Base-by-base conservation (phyloP, 2,329 filamentous ascomycete genomes). In the Penicillium frequentans region DNA sequence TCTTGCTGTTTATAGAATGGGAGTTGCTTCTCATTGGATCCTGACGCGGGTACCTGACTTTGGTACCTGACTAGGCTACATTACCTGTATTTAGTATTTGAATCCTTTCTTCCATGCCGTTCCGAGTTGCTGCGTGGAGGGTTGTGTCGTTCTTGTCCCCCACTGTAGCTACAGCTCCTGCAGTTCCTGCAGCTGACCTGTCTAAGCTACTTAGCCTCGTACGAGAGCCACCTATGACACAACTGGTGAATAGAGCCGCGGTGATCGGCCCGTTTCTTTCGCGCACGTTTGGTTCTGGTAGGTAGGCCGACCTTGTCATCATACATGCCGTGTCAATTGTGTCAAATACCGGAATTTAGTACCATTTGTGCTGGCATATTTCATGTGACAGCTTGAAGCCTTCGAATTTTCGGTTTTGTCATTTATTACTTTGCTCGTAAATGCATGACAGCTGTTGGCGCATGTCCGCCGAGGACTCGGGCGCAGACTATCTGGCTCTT, bases 161-260 rank as follows among this genome's bases (percentile, higher is more conserved):
- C 35, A 39, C 7, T 19, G 35, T 39, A 39, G n/a, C 35, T 46
- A 26, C 11, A 44, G 16, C 23, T 26, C 24, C 11, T 29, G 23
- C 10, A 19, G 44, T 3, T 31, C 24, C 16, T 29, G 44, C 24
- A 44, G 44, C 21, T 39, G 8, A 39, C n/a, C n/a, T 39, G 35
- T 39, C 35, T 19, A 37, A n/a, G 14, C 19, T 21, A 7, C 3
- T 14, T 49, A 26, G 11, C 26, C n/a, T 7, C 19, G 10, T 19
- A 31, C 21, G 13, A 14, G 19, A 16, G 16, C 14, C 29, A 37
- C 14, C 33, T 27, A 31, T 51, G 35, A 42, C 35, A 42, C 49
- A 42, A 14, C 16, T 55, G 26, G 43, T 26, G 47, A 45, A 26
- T 14, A 51, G 54, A 56, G 54, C 31, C 49, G 54, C 49, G 50